These are phyloP conservation scores for Backusella morwellensis DNA, from an alignment of 192 early-diverging fungal genomes.

Conservation along the genomic window DNA sequence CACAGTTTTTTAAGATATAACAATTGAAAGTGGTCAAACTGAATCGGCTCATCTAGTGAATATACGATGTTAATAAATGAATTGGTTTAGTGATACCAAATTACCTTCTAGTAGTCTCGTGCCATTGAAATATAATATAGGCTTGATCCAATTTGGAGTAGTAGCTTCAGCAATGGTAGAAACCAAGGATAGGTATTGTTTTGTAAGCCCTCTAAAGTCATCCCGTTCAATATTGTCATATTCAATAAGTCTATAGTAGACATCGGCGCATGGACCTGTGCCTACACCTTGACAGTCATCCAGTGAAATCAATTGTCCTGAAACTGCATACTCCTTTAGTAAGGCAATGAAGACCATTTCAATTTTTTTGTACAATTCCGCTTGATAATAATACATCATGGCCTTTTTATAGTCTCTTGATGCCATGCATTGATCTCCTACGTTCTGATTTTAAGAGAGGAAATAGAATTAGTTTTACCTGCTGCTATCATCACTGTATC, in stretches of 20 bases:
- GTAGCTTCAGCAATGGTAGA: neutral
- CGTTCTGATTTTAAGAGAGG: neutral
- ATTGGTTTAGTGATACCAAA: neutral
- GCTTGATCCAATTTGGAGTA: neutral
- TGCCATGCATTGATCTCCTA: neutral
- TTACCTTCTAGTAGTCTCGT: neutral
- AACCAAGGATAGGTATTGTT: neutral
- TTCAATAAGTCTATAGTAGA: neutral
- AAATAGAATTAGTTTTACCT: neutral
- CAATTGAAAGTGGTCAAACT: neutral
- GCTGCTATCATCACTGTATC: neutral
- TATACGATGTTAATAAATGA: neutral
- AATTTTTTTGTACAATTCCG: neutral
- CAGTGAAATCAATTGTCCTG: neutral
- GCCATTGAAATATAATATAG: neutral
- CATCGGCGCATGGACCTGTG: neutral
- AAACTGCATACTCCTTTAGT: neutral
- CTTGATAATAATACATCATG: neutral
- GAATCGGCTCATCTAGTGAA: neutral
- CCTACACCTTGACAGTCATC: neutral
- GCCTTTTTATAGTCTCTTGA: neutral
- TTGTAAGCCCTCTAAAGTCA: neutral
- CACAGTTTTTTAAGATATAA: slow-evolving; percentile 3
- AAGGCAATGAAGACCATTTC: neutral
- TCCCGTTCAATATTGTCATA: neutral